Evolutionary conservation across 2,329 filamentous ascomycete species (phyloP), one percentile per base, ranked within the genome.

Genomic region (Amesomyces nigricolor): DNA sequence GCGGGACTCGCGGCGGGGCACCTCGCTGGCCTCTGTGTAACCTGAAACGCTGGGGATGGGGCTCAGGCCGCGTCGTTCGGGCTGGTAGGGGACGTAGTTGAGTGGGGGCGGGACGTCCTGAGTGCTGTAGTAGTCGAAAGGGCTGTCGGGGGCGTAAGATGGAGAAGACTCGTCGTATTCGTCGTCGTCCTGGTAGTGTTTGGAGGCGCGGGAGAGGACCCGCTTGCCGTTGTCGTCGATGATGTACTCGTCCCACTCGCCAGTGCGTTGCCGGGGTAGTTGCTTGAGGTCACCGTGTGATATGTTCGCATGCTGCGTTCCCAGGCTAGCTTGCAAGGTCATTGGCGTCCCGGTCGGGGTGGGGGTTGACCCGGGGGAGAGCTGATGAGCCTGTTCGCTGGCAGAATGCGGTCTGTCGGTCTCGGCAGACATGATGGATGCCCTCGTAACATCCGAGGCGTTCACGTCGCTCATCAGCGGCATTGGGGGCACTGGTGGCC

Each of bases 31-130:
- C 64, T 91, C 85, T 4, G 83, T 86, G 65, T 91, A 92, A 59
- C 91, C 94, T 10, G 90, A 92, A 14, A 96, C 89, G 64, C 91
- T 96, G 63, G 94, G 91, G 57, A 95, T 91, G 0, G 92, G 92
- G 67, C 91, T 96, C 47, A 95, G 73, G 10, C 85, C 86, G 42
- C 88, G 86, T 51, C 82, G 79, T 62, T 87, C 82, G 10, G 83
- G 78, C 63, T 85, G 80, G 60, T 88, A 86, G 1, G 86, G 81
- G n/a, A 85, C 77, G 62, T 87, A 87, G 61, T 81, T 81, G 29
- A 85, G 70, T 14, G 81, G 82, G 3, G 81, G 79, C 2, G 83
- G 82, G 2, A 86, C 83, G 58, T 86, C 81, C 62, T 86, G 83
- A 3, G 76, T 77, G 62, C 73, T 77, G 63, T 81, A 82, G 61